Base-by-base conservation (phyloP, 164 flowering plant genomes). In the Umbilicus rupestris region DNA sequence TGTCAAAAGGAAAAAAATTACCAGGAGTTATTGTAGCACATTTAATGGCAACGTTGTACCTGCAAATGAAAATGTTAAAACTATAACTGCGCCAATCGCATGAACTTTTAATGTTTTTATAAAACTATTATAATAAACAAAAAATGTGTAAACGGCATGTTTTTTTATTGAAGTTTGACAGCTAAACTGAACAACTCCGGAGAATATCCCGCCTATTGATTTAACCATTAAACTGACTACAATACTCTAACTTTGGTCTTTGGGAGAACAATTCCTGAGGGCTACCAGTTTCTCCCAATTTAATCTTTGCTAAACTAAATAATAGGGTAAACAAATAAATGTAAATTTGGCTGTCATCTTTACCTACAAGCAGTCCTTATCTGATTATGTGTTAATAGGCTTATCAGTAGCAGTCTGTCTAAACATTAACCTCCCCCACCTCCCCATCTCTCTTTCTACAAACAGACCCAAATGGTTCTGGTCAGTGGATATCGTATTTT, bases 1-100 rank as follows among this genome's bases (percentile, higher is more conserved):
- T 28, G 52, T 37, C 14, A 37, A 19, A 45, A 28, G 16, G 50
- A 57, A 44, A 9, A 33, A 73, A 5, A 69, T 65, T 60, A 93
- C 97, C 98, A 62, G 97, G 98, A 69, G 98, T 93, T 66, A 93
- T 90, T 31, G 98, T 93, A 49, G 97, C 98, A 83, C 98, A 93
- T 75, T 93, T 93, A 26, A 93, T 82, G 62, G 97, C 97, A 78
- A 90, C 97, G 79, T 93, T 93, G 72, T 90, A 89, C 89, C 98
- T 93, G 84, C 66, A 78, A 28, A 55, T 3, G 33, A 55, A 55
- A 28, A 55, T 7, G 22, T 20, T n/a, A 2, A 22, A 16, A 26
- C 28, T 2, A 50, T 2, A 50, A 50, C 57, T 20, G 57, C 6
- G 22, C 14, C 7, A 50, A 5, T 7, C 2, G 12, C 1, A 7